phyloP scores from a whole-genome alignment of 2,329 filamentous ascomycete genomes.

The Cucurbitaria berberidis region DNA sequence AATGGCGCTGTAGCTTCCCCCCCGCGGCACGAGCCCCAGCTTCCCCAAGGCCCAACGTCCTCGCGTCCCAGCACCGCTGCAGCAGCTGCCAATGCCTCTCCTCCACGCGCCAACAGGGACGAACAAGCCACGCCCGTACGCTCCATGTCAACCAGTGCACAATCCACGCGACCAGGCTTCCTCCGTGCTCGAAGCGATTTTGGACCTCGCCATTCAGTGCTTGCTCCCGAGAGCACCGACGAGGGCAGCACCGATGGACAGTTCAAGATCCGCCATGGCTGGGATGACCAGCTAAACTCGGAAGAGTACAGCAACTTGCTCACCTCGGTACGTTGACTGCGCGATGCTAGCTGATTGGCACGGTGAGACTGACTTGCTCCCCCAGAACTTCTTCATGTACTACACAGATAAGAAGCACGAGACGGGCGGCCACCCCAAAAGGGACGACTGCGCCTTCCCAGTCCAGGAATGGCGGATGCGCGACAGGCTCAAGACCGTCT shows the following conservation, averaged over 20 bases:
- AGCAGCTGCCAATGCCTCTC: constrained; percentile 21
- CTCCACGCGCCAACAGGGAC: constrained; percentile 27
- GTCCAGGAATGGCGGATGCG: constrained; percentile 97
- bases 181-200: constrained; percentile 66
- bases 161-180: constrained; percentile 47
- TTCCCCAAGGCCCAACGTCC: constrained; percentile 15
- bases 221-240: constrained; percentile 39
- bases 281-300: constrained; percentile 89
- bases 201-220: constrained; percentile 53
- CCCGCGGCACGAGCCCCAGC: constrained; percentile 18
- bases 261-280: constrained; percentile 77
- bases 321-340: constrained; percentile 69
- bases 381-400: constrained; percentile 98
- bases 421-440: constrained; percentile 84
- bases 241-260: constrained; percentile 58
- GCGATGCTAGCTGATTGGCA: neutral
- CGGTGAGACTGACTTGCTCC: constrained; percentile 12
- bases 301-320: constrained; percentile 86
- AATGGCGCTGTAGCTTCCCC: constrained; percentile 17
- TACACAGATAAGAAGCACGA: constrained; percentile 98
- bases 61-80: constrained; percentile 39
- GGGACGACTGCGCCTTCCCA: constrained; percentile 57
- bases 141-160: constrained; percentile 60
- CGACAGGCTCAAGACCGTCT: constrained; percentile 94
- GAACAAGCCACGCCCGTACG: constrained; percentile 49